Percentiles rank a stretch among this genome's conserved stretches.
These are phyloP conservation scores for Retiboletus flavoniger DNA, from an alignment of 1,284 basidiomycete species.

Conservation along the genomic window DNA sequence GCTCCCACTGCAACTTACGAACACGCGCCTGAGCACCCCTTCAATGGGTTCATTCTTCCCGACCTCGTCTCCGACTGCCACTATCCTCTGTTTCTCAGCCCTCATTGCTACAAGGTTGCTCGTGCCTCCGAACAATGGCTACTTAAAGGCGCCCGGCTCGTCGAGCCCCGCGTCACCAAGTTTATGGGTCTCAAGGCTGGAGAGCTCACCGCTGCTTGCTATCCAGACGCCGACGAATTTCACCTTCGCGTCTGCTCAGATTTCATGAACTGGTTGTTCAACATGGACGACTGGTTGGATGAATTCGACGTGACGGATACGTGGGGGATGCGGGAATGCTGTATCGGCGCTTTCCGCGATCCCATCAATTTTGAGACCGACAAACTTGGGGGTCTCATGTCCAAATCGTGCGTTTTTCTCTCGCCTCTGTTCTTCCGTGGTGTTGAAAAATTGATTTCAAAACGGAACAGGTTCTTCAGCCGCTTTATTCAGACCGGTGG, in stretches of 20 bases:
- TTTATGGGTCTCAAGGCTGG: conserved; percentile 63
- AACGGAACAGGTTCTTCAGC: conserved; percentile 46
- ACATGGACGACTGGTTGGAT: conserved; percentile 57
- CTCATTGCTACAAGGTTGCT: conserved; percentile 53
- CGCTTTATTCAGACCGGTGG: conserved; percentile 49
- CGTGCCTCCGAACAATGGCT: conserved; percentile 61
- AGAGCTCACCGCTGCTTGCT: conserved; percentile 64
- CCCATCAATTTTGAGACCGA: conserved; percentile 45
- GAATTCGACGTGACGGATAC: conserved; percentile 39
- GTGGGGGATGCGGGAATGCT: conserved; percentile 43
- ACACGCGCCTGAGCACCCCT: conserved; percentile 5
- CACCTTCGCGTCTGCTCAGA: conserved; percentile 62
- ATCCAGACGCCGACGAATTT: conserved; percentile 50
- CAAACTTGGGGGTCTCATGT: conserved; percentile 50
- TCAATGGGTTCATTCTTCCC: conserved; percentile 55
- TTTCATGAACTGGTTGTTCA: conserved; percentile 60
- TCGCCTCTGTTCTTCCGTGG: conserved; percentile 3
- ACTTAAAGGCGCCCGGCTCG: conserved; percentile 49
- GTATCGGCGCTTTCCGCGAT: conserved; percentile 55
- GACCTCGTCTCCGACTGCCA: conserved; percentile 62
- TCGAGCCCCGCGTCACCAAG: conserved; percentile 47
- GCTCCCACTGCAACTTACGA: conserved; percentile 28
- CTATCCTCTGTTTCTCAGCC: conserved; percentile 54
- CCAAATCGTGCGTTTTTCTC: conserved; percentile 48
- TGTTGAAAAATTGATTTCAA: conserved; percentile 6